These are phyloP conservation scores for Haberlea rhodopensis DNA, from an alignment of 257 asterid species.

Conservation along the genomic window DNA sequence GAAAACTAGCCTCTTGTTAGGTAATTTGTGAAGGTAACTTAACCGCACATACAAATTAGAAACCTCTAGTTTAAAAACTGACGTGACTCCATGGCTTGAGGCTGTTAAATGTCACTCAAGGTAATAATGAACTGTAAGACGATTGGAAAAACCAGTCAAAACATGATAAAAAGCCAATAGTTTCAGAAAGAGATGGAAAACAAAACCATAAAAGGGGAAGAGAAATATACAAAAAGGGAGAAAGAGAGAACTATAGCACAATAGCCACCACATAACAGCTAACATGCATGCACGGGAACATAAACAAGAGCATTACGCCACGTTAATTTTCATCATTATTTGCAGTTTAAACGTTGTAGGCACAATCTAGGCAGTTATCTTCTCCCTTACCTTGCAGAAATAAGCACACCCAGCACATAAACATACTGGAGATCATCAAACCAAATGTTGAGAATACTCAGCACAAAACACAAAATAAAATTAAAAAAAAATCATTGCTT, in stretches of 20 bases:
- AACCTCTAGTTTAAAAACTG: neutral
- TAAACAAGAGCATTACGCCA: neutral
- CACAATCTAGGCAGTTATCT: too few relatives aligned
- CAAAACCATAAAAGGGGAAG: neutral
- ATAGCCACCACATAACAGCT: neutral
- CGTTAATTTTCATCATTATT: neutral
- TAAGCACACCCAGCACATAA: neutral
- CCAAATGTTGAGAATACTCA: neutral
- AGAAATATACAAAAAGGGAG: too few relatives aligned
- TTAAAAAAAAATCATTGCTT: too few relatives aligned
- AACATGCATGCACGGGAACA: neutral
- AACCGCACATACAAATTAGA: neutral
- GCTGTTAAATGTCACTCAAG: neutral
- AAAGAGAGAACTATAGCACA: neutral
- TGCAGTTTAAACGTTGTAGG: neutral
- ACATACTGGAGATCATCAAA: neutral
- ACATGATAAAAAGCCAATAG: neutral
- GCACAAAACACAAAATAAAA: neutral
- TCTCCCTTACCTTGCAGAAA: neutral
- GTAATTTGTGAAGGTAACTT: neutral
- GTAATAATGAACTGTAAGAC: neutral
- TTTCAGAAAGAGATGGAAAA: neutral
- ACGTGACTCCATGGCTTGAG: neutral
- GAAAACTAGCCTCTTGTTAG: neutral
- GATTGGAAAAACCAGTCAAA: slow-evolving; percentile 4